Evolutionary conservation across 2,329 filamentous ascomycete species (phyloP).

Genomic region (Neoarthrinium moseri): DNA sequence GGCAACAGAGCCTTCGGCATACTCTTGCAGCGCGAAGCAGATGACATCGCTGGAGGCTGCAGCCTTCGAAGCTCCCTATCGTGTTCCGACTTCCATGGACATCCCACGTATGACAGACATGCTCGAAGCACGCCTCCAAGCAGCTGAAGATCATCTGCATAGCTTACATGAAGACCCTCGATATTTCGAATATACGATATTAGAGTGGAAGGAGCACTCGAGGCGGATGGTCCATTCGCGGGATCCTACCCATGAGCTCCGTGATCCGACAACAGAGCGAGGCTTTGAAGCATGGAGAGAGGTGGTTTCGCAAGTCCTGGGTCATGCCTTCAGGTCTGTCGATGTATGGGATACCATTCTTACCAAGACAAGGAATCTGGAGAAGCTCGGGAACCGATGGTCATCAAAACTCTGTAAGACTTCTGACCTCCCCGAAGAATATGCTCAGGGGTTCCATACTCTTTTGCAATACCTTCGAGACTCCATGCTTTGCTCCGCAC

Average conservation of each 20-base stretch:
- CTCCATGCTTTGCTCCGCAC: background rate
- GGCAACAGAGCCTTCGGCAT: conserved; percentile 30
- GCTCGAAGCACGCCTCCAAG: conserved; percentile 36
- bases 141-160: conserved; percentile 54
- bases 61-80: conserved; percentile 51
- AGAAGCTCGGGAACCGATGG: background rate
- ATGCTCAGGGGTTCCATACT: background rate
- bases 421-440: background rate
- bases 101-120: conserved; percentile 42
- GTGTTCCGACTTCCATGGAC: conserved; percentile 44
- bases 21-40: background rate
- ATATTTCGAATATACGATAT: conserved; percentile 50
- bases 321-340: background rate
- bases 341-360: background rate
- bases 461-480: background rate
- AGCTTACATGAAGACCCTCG: conserved; percentile 56
- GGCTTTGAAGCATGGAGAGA: background rate
- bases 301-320: background rate
- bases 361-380: background rate
- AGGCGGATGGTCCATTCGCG: too few species aligned
- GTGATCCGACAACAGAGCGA: background rate
- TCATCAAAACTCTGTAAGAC: background rate
- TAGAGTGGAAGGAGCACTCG: conserved; percentile 15
- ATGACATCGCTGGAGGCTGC: conserved; percentile 20
- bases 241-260: too few species aligned